A percentile compares a stretch with the other conserved stretches of the same genome.
Evolutionary conservation across 108 stramenopile species (phyloP).

Genomic region (Skeletonema menzelii): DNA sequence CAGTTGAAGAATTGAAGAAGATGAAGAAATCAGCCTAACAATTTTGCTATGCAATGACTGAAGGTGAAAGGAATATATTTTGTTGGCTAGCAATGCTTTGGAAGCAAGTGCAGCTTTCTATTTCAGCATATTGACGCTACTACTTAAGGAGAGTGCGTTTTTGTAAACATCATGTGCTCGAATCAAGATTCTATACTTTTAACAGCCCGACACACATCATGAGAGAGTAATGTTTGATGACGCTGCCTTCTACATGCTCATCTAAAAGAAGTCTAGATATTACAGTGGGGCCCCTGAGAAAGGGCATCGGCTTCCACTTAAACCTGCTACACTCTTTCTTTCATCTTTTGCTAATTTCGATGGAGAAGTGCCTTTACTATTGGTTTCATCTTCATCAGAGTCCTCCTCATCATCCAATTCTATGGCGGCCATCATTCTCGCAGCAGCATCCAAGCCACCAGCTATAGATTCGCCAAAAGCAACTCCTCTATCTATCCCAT

Average conservation of each 20-base stretch:
- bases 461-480: slow-evolving; percentile 20
- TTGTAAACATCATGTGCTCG: not conserved
- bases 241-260: too few species aligned
- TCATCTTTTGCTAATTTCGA: not conserved
- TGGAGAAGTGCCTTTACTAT: not conserved
- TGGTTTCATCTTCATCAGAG: not conserved
- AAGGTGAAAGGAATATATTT: not conserved
- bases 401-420: not conserved
- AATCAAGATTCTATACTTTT: too few species aligned
- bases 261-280: not conserved
- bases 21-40: not conserved
- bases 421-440: slow-evolving; percentile 12
- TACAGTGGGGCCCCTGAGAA: not conserved
- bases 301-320: not conserved
- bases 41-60: not conserved
- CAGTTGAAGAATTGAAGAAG: slow-evolving; percentile 7
- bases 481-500: slow-evolving; percentile 1
- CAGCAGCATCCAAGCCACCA: slow-evolving; percentile 6
- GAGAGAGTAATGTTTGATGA: too few species aligned
- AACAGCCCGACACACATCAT: too few species aligned
- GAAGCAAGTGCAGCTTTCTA: slow-evolving; percentile 1
- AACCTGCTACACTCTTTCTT: not conserved
- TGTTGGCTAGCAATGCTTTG: slow-evolving; percentile 3
- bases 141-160: not conserved
- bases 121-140: not conserved